Percentiles rank a stretch among this genome's conserved stretches.
phyloP scores from a whole-genome alignment of 1,284 basidiomycete genomes.

The Ceraceosorus guamensis region DNA sequence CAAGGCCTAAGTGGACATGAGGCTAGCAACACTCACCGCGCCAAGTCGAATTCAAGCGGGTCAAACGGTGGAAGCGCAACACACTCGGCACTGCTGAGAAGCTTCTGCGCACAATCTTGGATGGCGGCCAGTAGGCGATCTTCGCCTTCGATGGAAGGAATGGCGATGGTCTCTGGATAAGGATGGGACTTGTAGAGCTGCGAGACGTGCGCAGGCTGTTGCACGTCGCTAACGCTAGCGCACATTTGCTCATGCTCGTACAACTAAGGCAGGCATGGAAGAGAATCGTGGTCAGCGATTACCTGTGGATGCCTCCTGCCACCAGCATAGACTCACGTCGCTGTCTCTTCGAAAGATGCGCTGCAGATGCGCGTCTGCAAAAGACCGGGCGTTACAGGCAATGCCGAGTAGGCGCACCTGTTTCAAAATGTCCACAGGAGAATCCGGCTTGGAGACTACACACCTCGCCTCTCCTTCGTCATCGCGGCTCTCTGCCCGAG shows the following conservation, averaged over 20 bases:
- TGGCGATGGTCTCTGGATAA: neutral
- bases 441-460: neutral
- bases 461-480: neutral
- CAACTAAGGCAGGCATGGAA: neutral
- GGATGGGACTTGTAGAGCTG: neutral
- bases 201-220: neutral
- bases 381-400: neutral
- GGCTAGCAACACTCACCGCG: neutral
- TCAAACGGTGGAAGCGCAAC: neutral
- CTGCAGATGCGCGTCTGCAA: neutral
- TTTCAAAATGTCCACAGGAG: neutral
- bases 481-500: neutral
- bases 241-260: neutral
- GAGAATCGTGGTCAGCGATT: neutral
- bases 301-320: neutral
- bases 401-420: neutral
- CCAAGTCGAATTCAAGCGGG: neutral
- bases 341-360: neutral
- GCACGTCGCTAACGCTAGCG: neutral
- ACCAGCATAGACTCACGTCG: neutral
- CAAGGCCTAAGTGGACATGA: neutral
- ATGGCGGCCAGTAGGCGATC: too few relatives aligned
- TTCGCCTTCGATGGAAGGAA: neutral
- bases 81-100: neutral
- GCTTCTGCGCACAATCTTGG: neutral